Evolutionary conservation across 2,329 filamentous ascomycete species (phyloP), one percentile per base, ranked within the genome.

Genomic region (Aspergillus pseudonomiae): DNA sequence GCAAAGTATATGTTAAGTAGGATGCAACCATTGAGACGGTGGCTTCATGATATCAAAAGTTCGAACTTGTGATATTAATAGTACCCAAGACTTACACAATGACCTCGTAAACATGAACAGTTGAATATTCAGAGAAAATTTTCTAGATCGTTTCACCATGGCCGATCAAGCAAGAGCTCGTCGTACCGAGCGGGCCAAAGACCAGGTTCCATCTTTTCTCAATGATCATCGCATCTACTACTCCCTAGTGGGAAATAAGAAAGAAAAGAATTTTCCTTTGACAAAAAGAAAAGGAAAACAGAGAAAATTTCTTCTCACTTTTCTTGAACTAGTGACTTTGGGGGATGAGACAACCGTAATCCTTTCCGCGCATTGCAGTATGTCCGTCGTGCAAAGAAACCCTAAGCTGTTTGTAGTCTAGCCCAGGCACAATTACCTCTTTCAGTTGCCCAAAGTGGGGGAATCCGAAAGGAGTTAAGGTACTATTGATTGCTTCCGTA

Each of bases 111-210:
- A 30, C 9, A 16, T 52, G 28, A 32, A 32, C 9, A n/a, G 26
- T 50, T 26, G 45, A 48, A 48, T 26, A 16, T 52, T 6, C 9
- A 52, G n/a, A 19, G 48, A 34, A 30, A 16, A 11, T 65, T 62
- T 73, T 75, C 73, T 74, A 73, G 72, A 75, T 70, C 45, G 73
- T 75, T 76, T 76, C 74, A 75, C 65, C 54, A 36, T 11, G 61
- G 74, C 66, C 70, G 73, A 76, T 76, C 73, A 76, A 76, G 74
- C 70, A 24, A 28, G 48, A 62, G 63, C 59, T 61, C 57, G 59
- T 56, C 61, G 65, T 60, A 59, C 59, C 39, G 50, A 58, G 48
- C 54, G 59, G 65, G 67, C 60, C 58, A 67, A 65, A 63, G 26
- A 28, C 52, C n/a, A 41, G 52, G 24, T 39, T 21, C 52, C 12